Conservation (phyloP, 2,329 filamentous ascomycete species). For the Penicillium hesseltinei region DNA sequence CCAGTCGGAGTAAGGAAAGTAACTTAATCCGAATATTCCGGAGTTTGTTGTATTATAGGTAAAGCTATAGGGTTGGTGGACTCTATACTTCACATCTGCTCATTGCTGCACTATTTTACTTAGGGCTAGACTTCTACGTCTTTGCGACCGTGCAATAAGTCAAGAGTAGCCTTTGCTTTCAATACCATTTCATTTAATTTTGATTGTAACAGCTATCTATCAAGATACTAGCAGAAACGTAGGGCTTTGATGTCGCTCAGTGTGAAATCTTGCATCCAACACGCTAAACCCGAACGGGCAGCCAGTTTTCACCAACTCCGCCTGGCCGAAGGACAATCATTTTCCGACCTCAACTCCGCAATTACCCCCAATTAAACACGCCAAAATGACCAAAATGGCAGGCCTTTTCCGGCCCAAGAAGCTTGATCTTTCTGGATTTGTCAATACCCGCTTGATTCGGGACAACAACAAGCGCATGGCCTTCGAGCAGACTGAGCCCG, state of each 20-base stretch:
- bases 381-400: constrained; percentile 37
- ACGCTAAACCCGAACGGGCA: constrained; percentile 29
- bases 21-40: neutral
- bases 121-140: neutral
- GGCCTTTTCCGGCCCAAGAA: constrained; percentile 87
- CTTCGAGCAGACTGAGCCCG: constrained; percentile 79
- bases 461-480: constrained; percentile 97
- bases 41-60: neutral
- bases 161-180: neutral
- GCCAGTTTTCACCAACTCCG: constrained; percentile 26
- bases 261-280: constrained; percentile 9
- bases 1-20: neutral
- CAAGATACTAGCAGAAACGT: neutral
- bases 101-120: neutral
- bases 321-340: constrained; percentile 17
- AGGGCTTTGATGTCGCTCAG: neutral
- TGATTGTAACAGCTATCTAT: neutral
- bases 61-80: neutral
- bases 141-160: neutral
- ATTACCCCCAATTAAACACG: constrained; percentile 9
- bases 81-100: neutral
- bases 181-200: neutral
- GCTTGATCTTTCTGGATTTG: constrained; percentile 81
- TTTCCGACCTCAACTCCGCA: constrained; percentile 12
- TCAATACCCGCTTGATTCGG: constrained; percentile 83